Evolutionary conservation across 148 eudicot genomes (phyloP).

Genomic region (Arbutus unedo): DNA sequence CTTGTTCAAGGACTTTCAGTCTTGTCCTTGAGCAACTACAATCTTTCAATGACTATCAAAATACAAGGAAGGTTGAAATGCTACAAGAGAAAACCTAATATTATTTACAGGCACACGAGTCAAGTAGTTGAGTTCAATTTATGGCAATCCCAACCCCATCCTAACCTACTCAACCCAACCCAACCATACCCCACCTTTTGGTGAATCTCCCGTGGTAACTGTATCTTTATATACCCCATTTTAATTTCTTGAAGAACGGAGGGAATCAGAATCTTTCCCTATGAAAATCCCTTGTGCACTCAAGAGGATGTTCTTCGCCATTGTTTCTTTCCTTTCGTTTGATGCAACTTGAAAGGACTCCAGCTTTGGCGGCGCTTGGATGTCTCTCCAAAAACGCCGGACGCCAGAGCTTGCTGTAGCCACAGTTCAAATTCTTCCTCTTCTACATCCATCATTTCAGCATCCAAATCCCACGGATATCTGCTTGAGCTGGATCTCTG

Average conservation of each 20-base stretch:
- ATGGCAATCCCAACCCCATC: neutral
- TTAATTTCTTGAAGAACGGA: neutral
- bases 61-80: neutral
- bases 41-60: too few species aligned
- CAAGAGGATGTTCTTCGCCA: constrained; percentile 70
- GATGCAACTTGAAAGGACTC: constrained; percentile 89
- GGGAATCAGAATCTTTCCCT: neutral
- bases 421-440: constrained; percentile 91
- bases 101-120: constrained; percentile 22
- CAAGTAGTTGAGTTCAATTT: neutral
- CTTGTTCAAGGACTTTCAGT: too few species aligned
- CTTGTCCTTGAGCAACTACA: too few species aligned
- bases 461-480: constrained; percentile 91
- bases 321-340: constrained; percentile 65
- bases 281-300: neutral
- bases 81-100: neutral
- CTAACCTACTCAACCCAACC: neutral
- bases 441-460: constrained; percentile 73
- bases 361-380: constrained; percentile 88
- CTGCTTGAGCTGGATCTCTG: constrained; percentile 82
- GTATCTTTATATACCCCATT: neutral
- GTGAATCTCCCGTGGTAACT: constrained; percentile 6
- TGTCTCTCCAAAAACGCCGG: constrained; percentile 86
- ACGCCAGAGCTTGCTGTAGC: constrained; percentile 94
- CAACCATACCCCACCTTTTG: neutral